These are phyloP conservation scores for Diaporthe ilicicola DNA, from an alignment of 2,329 filamentous ascomycete genomes.

Conservation along the genomic window DNA sequence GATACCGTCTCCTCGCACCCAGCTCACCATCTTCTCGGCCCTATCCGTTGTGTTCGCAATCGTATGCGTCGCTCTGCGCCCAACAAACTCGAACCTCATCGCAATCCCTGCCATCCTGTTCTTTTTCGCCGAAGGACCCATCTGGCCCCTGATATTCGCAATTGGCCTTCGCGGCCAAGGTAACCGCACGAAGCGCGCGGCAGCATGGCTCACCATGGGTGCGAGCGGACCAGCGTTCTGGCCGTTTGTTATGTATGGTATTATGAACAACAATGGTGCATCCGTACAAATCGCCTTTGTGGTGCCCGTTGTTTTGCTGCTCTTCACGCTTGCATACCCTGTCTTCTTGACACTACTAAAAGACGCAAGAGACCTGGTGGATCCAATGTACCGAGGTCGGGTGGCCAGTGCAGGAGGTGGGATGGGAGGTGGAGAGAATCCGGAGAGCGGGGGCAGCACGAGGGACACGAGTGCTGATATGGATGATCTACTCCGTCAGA, in stretches of 20 bases:
- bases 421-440: constrained; percentile 5
- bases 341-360: constrained; percentile 56
- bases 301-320: constrained; percentile 65
- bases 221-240: constrained; percentile 78
- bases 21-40: constrained; percentile 69
- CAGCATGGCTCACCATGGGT: constrained; percentile 80
- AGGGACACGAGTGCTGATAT: constrained; percentile 13
- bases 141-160: constrained; percentile 84
- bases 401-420: constrained; percentile 3
- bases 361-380: constrained; percentile 53
- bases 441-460: not conserved
- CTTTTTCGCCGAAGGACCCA: constrained; percentile 83
- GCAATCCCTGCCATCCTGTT: constrained; percentile 72
- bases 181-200: constrained; percentile 80
- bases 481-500: constrained; percentile 15
- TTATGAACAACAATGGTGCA: constrained; percentile 48
- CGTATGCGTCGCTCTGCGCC: constrained; percentile 55
- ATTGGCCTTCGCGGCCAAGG: constrained; percentile 83
- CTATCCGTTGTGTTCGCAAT: constrained; percentile 67
- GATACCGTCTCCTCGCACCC: constrained; percentile 72
- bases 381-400: constrained; percentile 36
- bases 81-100: constrained; percentile 56
- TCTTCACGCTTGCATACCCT: constrained; percentile 56
- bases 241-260: constrained; percentile 77
- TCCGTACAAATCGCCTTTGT: constrained; percentile 71